Percentiles rank a stretch among this genome's conserved stretches.
Evolutionary conservation across 345 rosid genomes (phyloP).

Genomic region (Eucalyptus cloeziana): DNA sequence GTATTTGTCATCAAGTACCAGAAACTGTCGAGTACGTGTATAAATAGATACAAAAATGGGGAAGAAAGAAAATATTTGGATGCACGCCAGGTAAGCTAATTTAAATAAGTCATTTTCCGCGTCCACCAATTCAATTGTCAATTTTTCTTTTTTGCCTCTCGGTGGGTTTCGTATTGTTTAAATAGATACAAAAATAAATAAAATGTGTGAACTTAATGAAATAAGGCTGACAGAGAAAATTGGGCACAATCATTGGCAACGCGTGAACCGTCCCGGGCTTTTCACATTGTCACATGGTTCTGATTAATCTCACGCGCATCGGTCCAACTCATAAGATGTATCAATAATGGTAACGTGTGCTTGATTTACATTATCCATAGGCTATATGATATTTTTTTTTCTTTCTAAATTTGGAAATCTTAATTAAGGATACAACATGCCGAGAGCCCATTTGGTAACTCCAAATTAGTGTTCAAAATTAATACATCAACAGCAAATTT

Average conservation of each 20-base stretch:
- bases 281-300: not conserved
- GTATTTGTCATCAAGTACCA: no score
- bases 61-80: not conserved
- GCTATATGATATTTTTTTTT: not conserved
- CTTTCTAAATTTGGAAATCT: not conserved
- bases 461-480: not conserved
- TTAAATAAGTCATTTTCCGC: not conserved
- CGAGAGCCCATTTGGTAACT: not conserved
- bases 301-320: not conserved
- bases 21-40: no score
- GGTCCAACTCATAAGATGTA: not conserved
- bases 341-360: not conserved
- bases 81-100: not conserved
- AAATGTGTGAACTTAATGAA: not conserved
- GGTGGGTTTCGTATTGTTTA: not conserved
- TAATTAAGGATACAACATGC: fast-evolving
- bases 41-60: no score
- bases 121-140: not conserved
- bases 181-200: not conserved
- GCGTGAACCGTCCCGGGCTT: not conserved
- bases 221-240: not conserved
- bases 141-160: not conserved
- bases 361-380: not conserved
- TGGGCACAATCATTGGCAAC: not conserved
- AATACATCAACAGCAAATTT: not conserved